Evolutionary conservation across 2,329 filamentous ascomycete genomes (phyloP).

Genomic region (Ceratocystis smalleyi): DNA sequence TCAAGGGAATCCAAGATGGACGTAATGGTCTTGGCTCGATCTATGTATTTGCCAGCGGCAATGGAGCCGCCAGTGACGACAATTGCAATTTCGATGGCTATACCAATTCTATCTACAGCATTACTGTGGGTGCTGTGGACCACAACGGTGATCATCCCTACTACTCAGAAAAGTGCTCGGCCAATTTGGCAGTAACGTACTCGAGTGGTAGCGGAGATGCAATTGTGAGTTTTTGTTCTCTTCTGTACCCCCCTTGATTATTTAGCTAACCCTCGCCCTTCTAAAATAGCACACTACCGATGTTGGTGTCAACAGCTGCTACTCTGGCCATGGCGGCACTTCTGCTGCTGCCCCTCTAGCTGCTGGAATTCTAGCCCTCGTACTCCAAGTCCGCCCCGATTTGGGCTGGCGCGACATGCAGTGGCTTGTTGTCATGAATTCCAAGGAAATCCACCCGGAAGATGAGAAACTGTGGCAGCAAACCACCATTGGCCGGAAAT

Average conservation of each 20-base stretch:
- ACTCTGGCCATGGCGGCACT: slow-evolving; percentile 73
- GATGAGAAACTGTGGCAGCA: slow-evolving; percentile 58
- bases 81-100: slow-evolving; percentile 99
- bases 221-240: slow-evolving; percentile 42
- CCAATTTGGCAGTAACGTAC: slow-evolving; percentile 89
- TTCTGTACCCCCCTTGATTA: no score
- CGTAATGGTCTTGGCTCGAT: slow-evolving; percentile 72
- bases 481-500: slow-evolving; percentile 67
- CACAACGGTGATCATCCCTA: slow-evolving; percentile 76
- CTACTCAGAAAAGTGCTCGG: slow-evolving; percentile 93
- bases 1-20: slow-evolving; percentile 81
- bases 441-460: slow-evolving; percentile 61
- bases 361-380: slow-evolving; percentile 80
- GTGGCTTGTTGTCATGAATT: slow-evolving; percentile 73
- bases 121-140: slow-evolving; percentile 88
- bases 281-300: slow-evolving; percentile 69
- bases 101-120: slow-evolving; percentile 98
- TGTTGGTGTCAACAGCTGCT: slow-evolving; percentile 69
- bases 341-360: slow-evolving; percentile 89
- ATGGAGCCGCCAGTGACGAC: slow-evolving; percentile 72
- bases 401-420: slow-evolving; percentile 90
- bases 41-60: slow-evolving; percentile 93
- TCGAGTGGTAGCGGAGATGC: slow-evolving; percentile 78
- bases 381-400: slow-evolving; percentile 69
- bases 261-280: slow-evolving; percentile 8